Conservation (phyloP, 148 eudicot genomes). For the Euryodendron excelsum region DNA sequence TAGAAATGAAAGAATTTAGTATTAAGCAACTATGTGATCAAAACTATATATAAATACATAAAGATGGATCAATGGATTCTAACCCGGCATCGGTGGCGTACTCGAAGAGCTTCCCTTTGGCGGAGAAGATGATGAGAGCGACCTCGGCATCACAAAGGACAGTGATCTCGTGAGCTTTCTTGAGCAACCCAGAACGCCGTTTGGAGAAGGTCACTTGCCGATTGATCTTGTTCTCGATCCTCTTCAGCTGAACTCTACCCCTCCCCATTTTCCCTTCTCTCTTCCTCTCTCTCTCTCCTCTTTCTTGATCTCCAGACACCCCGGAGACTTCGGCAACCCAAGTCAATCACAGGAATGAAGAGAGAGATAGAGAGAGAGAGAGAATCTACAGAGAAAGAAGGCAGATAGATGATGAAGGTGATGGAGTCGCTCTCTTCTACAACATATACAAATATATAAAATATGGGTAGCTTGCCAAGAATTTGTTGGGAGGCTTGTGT, state of each 20-base stretch:
- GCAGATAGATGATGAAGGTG: too few species aligned
- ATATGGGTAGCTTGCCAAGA: too few species aligned
- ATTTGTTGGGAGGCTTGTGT: too few species aligned
- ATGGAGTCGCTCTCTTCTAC: too few species aligned
- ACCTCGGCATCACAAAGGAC: conserved; percentile 24
- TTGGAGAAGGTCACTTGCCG: conserved; percentile 27
- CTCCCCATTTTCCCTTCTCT: conserved; percentile 17
- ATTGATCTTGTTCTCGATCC: conserved; percentile 28
- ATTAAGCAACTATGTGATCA: too few species aligned
- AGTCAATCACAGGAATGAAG: not conserved
- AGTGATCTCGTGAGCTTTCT: conserved; percentile 24
- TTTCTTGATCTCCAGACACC: not conserved
- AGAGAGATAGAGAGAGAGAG: not conserved
- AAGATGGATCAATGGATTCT: not conserved
- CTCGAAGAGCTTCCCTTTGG: conserved; percentile 31
- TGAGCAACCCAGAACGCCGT: conserved; percentile 18
- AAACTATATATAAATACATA: too few species aligned
- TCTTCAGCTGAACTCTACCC: conserved; percentile 23
- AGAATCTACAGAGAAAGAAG: not conserved
- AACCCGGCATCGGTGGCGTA: conserved; percentile 24
- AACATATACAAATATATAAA: too few species aligned
- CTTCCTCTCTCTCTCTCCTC: too few species aligned
- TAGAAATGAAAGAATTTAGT: too few species aligned
- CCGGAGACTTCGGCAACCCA: too few species aligned
- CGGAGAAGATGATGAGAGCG: conserved; percentile 26